phyloP scores from a whole-genome alignment of 2,329 filamentous ascomycete genomes.

The Albifimbria verrucaria region DNA sequence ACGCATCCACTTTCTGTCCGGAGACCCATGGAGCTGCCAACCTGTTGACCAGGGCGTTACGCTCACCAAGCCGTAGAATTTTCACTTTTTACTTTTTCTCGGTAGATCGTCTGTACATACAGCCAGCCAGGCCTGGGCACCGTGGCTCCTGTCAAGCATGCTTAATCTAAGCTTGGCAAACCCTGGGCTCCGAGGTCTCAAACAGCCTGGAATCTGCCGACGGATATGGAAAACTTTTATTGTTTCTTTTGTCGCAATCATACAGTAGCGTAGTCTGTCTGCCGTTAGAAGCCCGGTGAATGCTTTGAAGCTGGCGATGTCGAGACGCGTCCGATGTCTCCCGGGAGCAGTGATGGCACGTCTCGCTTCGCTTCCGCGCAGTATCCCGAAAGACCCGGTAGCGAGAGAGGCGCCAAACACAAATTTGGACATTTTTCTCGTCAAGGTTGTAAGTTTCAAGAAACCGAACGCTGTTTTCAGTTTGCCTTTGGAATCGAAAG shows the following conservation, averaged over 20 bases:
- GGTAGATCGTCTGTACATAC: not conserved
- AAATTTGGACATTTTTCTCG: not conserved
- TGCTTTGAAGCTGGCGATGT: not conserved
- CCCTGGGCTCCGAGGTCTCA: no score
- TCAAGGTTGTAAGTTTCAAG: not conserved
- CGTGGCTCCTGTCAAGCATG: not conserved
- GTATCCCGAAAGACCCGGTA: not conserved
- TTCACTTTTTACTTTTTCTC: not conserved
- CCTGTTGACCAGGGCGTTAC: not conserved
- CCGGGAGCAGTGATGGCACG: not conserved
- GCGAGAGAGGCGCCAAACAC: not conserved
- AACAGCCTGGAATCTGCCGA: no score
- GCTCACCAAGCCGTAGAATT: no score
- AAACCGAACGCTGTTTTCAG: not conserved
- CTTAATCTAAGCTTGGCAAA: no score
- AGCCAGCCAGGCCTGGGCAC: not conserved
- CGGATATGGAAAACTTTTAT: no score
- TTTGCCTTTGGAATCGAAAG: not conserved
- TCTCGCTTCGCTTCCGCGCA: no score
- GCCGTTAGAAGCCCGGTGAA: not conserved
- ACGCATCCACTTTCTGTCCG: not conserved
- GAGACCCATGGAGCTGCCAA: no score
- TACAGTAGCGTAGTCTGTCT: no score
- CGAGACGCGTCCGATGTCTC: not conserved
- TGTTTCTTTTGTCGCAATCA: no score